Evolutionary conservation across 208 protist genomes (phyloP), one percentile per base, ranked within the genome.

Genomic region (Naegleria lovaniensis): DNA sequence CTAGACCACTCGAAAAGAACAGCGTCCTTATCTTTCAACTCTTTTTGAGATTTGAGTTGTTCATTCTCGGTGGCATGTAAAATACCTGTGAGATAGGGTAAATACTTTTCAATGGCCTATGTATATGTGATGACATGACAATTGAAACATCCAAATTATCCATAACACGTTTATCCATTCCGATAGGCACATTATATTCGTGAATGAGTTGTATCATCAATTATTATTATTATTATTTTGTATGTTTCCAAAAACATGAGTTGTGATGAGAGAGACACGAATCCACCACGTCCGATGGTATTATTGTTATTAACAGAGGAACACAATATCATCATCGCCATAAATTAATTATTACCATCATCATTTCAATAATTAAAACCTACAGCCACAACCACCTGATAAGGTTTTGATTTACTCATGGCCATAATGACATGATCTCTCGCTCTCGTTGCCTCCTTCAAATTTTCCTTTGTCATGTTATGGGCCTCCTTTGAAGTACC

Each of bases 71-170:
- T 40, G 15, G 83, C 83, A 48, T 43, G 38, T 43, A 85, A 16
- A 38, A 85, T 85, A 43, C 83, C 83, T 2, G 33, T 85, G 5
- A 85, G 36, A 85, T 85, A 85, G 5, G 83, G 83, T 19, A 85
- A 85, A 43, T 85, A 85, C 33, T 85, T 48, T 85, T 85, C 83
- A n/a, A 85, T 48, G 11, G 40, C 13, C 83, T 85, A 48, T 43
- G 43, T 85, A 5, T 85, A 43, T 85, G 5, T 36, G n/a, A 79
- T 5, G 19, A 36, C 19, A 79, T 79, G 5, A 79, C n/a, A 36
- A 79, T 6, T 36, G 9, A 25, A 48, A 7, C 7, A 48, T 48
- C 43, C 43, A 48, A 48, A 48, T 48, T 1, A 48, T 48, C 7
- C n/a, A n/a, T n/a, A n/a, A n/a, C n/a, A n/a, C 43, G 43, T 48